These are phyloP conservation scores for Rhynchospora breviuscula DNA, from an alignment of 176 grass and related monocot genomes.

Conservation along the genomic window DNA sequence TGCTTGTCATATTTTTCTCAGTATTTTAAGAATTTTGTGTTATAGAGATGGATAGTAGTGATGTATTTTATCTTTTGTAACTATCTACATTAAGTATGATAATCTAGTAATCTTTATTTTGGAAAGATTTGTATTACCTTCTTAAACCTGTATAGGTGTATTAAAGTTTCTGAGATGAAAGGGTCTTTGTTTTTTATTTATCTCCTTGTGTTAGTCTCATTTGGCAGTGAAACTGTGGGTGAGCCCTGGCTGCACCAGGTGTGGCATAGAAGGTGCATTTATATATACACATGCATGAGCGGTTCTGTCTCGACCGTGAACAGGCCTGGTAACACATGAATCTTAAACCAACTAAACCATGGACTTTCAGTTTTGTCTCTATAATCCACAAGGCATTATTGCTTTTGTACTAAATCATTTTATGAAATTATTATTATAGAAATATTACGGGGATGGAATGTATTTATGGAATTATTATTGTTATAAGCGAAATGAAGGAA, in stretches of 20 bases:
- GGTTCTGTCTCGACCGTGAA: background rate
- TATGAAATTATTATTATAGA: background rate
- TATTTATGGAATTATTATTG: background rate
- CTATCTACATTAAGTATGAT: background rate
- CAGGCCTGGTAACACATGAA: background rate
- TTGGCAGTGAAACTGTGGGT: background rate
- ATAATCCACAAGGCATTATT: background rate
- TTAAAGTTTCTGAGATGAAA: background rate
- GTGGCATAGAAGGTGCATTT: background rate
- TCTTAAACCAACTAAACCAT: background rate
- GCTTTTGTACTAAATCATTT: background rate
- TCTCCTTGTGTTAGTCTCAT: background rate
- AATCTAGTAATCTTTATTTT: background rate
- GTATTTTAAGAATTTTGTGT: background rate
- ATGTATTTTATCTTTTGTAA: slow-evolving; percentile 11
- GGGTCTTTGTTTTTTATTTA: background rate
- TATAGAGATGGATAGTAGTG: slow-evolving; percentile 15
- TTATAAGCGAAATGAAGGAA: background rate
- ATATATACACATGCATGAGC: background rate
- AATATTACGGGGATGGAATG: no score
- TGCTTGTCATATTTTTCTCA: background rate
- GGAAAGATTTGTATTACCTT: background rate
- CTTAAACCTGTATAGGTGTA: background rate
- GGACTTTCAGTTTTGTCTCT: background rate
- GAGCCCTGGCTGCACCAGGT: background rate